A percentile compares a stretch with the other conserved stretches of the same genome.
phyloP scores from a whole-genome alignment of 108 stramenopile species.

The Cyclotella baltica region DNA sequence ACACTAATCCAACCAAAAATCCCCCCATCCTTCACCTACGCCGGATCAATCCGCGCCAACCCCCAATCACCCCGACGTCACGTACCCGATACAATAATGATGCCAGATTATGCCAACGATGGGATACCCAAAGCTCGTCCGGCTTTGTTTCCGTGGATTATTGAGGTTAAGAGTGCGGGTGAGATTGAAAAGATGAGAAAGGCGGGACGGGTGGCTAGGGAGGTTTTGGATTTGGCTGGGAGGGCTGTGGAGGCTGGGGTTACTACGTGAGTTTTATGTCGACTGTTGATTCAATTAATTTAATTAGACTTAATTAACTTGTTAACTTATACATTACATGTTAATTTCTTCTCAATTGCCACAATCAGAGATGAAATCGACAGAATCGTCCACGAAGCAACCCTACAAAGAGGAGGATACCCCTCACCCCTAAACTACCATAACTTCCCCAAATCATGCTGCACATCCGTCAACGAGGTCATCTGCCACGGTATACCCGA shows the following conservation, averaged over 20 bases:
- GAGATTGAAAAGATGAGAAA: slow-evolving; percentile 94
- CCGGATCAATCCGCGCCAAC: not conserved
- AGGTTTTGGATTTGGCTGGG: slow-evolving; percentile 94
- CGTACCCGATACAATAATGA: not conserved
- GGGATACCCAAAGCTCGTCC: slow-evolving; percentile 64
- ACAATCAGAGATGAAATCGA: slow-evolving; percentile 98
- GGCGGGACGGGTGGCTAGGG: slow-evolving; percentile 85
- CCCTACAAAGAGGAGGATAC: slow-evolving; percentile 55
- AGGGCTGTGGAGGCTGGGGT: slow-evolving; percentile 80
- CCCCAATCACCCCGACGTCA: not conserved
- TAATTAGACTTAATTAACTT: no score
- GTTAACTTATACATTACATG: no score
- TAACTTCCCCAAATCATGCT: slow-evolving; percentile 97
- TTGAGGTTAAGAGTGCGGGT: slow-evolving; percentile 85
- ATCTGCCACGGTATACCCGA: slow-evolving; percentile 99
- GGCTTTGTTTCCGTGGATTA: no score
- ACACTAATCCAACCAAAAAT: not conserved
- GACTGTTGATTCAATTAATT: no score
- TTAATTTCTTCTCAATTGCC: no score
- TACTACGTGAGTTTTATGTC: no score
- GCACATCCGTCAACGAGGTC: slow-evolving; percentile 98
- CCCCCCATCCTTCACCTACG: not conserved
- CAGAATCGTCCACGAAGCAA: slow-evolving; percentile 89
- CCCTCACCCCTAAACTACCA: slow-evolving; percentile 98
- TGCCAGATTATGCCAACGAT: slow-evolving; percentile 86